A percentile compares a stretch with the other conserved stretches of the same genome.
Conservation (phyloP, 78 protist genomes). For the Capsaspora owczarzaki region DNA sequence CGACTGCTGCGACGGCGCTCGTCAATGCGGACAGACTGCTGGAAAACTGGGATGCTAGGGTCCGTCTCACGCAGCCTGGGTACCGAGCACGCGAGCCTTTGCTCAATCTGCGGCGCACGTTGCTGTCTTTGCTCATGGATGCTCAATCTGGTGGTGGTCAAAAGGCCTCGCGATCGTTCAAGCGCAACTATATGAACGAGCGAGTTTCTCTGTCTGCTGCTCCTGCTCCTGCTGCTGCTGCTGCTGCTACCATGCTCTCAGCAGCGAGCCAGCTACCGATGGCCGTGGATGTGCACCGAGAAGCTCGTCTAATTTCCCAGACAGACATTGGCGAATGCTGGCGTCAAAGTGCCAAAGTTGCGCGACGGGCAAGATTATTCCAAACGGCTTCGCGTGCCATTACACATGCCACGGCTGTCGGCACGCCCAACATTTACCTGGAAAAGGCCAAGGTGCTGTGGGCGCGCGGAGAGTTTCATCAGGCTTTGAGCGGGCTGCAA, state of each 20-base stretch:
- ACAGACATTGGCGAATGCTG: constrained; percentile 17
- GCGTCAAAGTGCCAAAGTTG: constrained; percentile 23
- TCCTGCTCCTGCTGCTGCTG: too few species aligned
- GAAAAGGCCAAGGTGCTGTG: constrained; percentile 14
- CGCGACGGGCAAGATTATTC: constrained; percentile 23
- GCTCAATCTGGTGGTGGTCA: too few species aligned
- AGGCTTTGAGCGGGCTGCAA: background rate
- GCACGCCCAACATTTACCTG: background rate
- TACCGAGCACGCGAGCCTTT: constrained; percentile 41
- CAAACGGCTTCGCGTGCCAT: constrained; percentile 37
- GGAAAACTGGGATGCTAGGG: constrained; percentile 27
- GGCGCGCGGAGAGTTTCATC: constrained; percentile 7
- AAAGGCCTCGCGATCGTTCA: too few species aligned
- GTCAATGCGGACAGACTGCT: background rate
- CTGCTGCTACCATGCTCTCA: too few species aligned
- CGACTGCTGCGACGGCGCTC: too few species aligned
- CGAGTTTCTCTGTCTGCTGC: too few species aligned
- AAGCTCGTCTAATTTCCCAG: too few species aligned
- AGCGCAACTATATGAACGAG: too few species aligned
- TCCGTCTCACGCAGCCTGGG: constrained; percentile 37
- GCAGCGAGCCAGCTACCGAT: too few species aligned
- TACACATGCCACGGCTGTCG: background rate
- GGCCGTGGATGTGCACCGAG: too few species aligned
- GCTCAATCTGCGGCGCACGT: constrained; percentile 29
- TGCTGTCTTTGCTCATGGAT: background rate